Percentiles rank a stretch among this genome's conserved stretches.
Conservation (phyloP, 805 yeast species). For the Jamesozyma jinghongensis region DNA sequence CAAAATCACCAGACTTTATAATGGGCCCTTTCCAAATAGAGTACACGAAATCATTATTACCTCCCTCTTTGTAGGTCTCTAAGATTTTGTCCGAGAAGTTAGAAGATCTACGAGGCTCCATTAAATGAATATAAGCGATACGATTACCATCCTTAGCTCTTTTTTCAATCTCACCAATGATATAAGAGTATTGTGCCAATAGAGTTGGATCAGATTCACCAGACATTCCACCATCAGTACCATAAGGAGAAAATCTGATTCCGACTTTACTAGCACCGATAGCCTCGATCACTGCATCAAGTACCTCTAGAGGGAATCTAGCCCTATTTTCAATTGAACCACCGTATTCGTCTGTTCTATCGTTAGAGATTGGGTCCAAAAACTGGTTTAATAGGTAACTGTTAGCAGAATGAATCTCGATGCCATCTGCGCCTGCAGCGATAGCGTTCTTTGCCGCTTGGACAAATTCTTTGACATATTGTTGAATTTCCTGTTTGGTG, state of each 20-base stretch:
- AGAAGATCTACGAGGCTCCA: constrained; percentile 35
- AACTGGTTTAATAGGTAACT: constrained; percentile 54
- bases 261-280: too few species aligned
- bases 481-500: constrained; percentile 31
- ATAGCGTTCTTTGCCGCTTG: constrained; percentile 35
- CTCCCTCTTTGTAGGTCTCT: constrained; percentile 21
- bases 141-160: constrained; percentile 25
- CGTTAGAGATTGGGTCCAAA: constrained; percentile 37
- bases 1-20: constrained; percentile 33
- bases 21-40: constrained; percentile 38
- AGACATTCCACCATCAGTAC: constrained; percentile 32
- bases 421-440: constrained; percentile 41
- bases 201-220: constrained; percentile 28
- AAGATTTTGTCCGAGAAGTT: constrained; percentile 13
- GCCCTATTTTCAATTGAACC: constrained; percentile 43
- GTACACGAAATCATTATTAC: constrained; percentile 31
- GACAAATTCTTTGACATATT: constrained; percentile 34
- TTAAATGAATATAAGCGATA: constrained; percentile 34
- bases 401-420: constrained; percentile 59
- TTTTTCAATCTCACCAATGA: constrained; percentile 32
- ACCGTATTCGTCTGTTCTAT: constrained; percentile 45
- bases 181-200: constrained; percentile 30
- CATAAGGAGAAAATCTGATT: constrained; percentile 41
- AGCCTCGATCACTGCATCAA: constrained; percentile 41
- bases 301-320: constrained; percentile 36